Base-by-base conservation (phyloP, 129 eudicot genomes). In the carrot (Daucus carota) region DNA sequence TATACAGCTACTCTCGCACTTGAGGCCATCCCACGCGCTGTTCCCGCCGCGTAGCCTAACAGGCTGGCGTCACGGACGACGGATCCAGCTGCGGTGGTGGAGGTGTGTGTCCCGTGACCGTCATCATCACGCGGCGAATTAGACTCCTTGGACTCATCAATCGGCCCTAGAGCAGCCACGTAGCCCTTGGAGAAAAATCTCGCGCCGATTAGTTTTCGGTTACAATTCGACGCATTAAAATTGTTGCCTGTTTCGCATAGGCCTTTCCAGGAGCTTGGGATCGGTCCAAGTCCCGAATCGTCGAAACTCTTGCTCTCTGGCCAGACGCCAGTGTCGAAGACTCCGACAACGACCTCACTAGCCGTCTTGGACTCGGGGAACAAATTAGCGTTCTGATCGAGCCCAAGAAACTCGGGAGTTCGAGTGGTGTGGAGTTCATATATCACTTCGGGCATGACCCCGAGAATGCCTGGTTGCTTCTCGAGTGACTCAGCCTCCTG, bases 401-500 rank as follows among this genome's bases (percentile, higher is more conserved):
- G 96, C 0, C 98, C 98, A 4, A 93, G 87, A 36, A 93, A 93
- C 80, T 80, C 75, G 1, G 98, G 98, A 3, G 98, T 90, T 24
- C 98, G 97, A 12, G 98, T 93, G 0, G 98, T 93, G 76, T 93
- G 98, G 5, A 93, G 88, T 78, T 93, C 84, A 81, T 93, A 93
- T 36, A 72, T 75, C 80, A 83, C 34, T 68, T 93, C 98, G 14
- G 91, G 95, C 50, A 90, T 44, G n/a, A 93, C 92, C 3, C 90
- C 82, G 42, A 93, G 80, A 36, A 90, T 84, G 22, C 97, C 98
- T 28, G 92, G 95, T 1, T 72, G 87, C 65, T 45, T 62, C 70
- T 79, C 63, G 9, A 93, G 81, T 0, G 70, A 44, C 74, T 76
- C 73, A 2, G 91, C 97, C 79, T 93, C 88, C 74, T 83, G 59